These are phyloP conservation scores for Colletotrichum graminicola DNA, from an alignment of 2,329 filamentous ascomycete genomes.

Conservation along the genomic window DNA sequence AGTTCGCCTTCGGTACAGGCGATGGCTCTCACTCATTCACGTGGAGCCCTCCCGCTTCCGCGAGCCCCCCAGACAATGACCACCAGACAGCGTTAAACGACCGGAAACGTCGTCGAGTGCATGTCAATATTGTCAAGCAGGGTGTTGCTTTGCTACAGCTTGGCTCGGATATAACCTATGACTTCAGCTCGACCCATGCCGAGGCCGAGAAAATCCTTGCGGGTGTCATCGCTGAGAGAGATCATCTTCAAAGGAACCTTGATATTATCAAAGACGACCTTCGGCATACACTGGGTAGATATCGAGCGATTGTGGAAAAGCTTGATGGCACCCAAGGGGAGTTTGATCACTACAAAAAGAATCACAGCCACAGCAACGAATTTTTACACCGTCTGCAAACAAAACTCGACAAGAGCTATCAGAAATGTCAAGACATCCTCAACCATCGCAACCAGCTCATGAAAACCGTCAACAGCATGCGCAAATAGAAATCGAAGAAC, in stretches of 20 bases:
- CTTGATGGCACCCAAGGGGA: neutral
- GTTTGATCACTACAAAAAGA: neutral
- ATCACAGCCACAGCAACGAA: neutral
- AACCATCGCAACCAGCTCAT: neutral
- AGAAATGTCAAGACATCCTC: neutral
- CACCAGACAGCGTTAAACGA: neutral
- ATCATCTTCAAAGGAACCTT: neutral
- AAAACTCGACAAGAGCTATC: neutral
- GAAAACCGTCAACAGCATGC: neutral
- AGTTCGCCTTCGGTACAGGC: neutral
- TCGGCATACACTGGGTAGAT: neutral
- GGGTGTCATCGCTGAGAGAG: constrained; percentile 1
- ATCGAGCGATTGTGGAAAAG: neutral
- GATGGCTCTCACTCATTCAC: constrained; percentile 2
- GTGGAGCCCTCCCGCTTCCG: neutral
- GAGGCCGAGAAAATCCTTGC: constrained; percentile 19
- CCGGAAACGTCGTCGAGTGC: constrained; percentile 23
- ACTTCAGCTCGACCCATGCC: constrained; percentile 14
- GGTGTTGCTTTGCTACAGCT: constrained; percentile 10
- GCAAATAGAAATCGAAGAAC: neutral
- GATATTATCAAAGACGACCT: neutral
- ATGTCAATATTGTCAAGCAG: constrained; percentile 21
- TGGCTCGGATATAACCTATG: constrained; percentile 13
- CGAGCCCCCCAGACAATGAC: neutral
- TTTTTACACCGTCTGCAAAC: neutral